Conservation (phyloP, 768 basidiomycete genomes). For the Trichaptum fuscoviolaceum region DNA sequence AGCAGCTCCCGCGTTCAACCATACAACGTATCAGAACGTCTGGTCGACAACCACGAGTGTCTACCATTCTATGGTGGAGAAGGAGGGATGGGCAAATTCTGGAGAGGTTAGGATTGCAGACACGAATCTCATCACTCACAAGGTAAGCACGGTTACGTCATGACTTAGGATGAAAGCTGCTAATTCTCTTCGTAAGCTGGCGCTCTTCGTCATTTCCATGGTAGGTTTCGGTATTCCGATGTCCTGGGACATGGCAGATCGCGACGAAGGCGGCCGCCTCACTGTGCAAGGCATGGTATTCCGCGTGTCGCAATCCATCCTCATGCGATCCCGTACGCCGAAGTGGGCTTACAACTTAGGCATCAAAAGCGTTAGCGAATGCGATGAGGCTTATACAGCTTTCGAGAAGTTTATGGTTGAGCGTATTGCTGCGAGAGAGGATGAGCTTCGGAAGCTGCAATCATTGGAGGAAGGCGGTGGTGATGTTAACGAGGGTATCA, state of each 20-base stretch:
- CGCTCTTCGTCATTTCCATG: conserved; percentile 21
- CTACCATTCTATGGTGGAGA: conserved; percentile 34
- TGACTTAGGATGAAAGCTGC: background rate
- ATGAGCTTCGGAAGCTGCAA: background rate
- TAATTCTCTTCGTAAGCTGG: conserved; percentile 10
- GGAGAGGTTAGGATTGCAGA: conserved; percentile 9
- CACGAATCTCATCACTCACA: conserved; percentile 11
- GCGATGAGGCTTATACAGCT: background rate
- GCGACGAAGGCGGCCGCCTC: conserved; percentile 1
- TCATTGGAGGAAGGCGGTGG: conserved; percentile 6
- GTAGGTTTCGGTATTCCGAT: conserved; percentile 25
- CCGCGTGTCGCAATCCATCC: background rate
- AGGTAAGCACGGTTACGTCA: conserved; percentile 6
- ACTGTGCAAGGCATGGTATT: conserved; percentile 4
- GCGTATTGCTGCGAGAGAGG: background rate
- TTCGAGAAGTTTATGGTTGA: conserved; percentile 1
- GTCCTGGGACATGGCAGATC: conserved; percentile 13
- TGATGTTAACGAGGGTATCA: conserved; percentile 7
- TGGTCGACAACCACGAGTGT: conserved; percentile 34
- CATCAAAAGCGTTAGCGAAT: background rate
- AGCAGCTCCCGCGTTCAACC: conserved; percentile 40
- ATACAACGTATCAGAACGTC: conserved; percentile 34
- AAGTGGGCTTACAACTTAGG: background rate
- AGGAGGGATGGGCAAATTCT: conserved; percentile 26
- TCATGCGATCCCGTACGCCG: background rate